Percentiles rank a stretch among this genome's conserved stretches.
These are phyloP conservation scores for Lachancea thermotolerans DNA, from an alignment of 805 yeast genomes.

Conservation along the genomic window DNA sequence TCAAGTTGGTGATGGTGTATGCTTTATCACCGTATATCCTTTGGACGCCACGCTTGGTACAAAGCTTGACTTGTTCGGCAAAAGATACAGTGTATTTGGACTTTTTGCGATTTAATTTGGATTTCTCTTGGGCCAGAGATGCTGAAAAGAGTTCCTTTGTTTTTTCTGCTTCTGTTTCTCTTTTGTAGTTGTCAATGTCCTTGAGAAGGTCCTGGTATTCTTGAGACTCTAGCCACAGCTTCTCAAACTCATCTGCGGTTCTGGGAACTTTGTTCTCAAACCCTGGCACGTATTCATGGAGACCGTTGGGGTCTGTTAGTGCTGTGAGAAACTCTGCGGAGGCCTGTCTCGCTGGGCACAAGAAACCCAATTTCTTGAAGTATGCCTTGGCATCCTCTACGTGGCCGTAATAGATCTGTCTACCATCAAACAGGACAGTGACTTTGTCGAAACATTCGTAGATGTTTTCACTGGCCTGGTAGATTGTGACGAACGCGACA, in stretches of 20 bases:
- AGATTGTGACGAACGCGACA: slow-evolving; percentile 53
- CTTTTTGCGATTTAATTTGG: slow-evolving; percentile 16
- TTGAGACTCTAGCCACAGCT: slow-evolving; percentile 38
- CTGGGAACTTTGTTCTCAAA: slow-evolving; percentile 45
- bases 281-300: slow-evolving; percentile 34
- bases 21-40: slow-evolving; percentile 55
- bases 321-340: slow-evolving; percentile 61
- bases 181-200: slow-evolving; percentile 38
- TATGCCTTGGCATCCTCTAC: slow-evolving; percentile 41
- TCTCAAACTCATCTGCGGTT: slow-evolving; percentile 50
- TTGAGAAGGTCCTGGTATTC: slow-evolving; percentile 33
- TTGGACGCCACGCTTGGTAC: slow-evolving; percentile 46
- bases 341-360: slow-evolving; percentile 50
- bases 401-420: slow-evolving; percentile 53
- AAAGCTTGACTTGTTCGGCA: slow-evolving; percentile 42
- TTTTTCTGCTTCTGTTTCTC: slow-evolving; percentile 22
- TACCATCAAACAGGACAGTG: slow-evolving; percentile 45
- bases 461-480: slow-evolving; percentile 54
- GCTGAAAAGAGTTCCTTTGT: slow-evolving; percentile 31
- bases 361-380: slow-evolving; percentile 50
- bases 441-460: slow-evolving; percentile 50
- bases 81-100: slow-evolving; percentile 26
- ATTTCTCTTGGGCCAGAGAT: slow-evolving; percentile 28
- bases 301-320: slow-evolving; percentile 50
- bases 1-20: slow-evolving; percentile 30